These are phyloP conservation scores for Neopestalotiopsis sp. DNA, from an alignment of 2,329 filamentous ascomycete species.

Conservation along the genomic window DNA sequence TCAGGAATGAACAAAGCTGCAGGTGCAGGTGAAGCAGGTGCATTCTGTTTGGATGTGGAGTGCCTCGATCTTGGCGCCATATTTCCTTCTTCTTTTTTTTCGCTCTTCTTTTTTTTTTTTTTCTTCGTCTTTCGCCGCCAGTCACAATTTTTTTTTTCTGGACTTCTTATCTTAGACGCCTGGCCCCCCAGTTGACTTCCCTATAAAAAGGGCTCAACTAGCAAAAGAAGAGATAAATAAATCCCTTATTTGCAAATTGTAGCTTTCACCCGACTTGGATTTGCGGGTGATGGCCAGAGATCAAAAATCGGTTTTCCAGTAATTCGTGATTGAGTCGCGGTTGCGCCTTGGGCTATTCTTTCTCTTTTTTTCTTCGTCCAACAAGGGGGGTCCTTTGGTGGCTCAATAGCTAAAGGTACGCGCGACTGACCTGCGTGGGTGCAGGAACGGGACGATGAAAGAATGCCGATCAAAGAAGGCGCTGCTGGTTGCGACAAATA, in stretches of 20 bases:
- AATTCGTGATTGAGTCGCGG: no score
- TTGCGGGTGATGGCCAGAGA: no score
- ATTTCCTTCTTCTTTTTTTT: not conserved
- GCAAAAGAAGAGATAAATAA: no score
- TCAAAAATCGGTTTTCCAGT: no score
- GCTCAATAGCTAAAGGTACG: not conserved
- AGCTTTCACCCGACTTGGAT: no score
- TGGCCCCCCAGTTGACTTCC: no score
- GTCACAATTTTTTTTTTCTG: not conserved
- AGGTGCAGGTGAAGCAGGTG: not conserved
- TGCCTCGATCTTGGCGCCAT: slow-evolving; percentile 14
- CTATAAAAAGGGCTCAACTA: no score
- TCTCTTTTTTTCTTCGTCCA: not conserved
- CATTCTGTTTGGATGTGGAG: slow-evolving; percentile 10
- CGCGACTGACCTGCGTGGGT: not conserved
- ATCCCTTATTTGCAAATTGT: no score
- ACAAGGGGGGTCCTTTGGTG: not conserved
- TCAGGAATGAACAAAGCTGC: not conserved
- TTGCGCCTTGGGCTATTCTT: not conserved
- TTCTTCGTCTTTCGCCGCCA: not conserved
- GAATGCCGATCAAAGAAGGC: not conserved
- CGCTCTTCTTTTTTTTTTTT: not conserved
- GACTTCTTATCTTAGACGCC: not conserved
- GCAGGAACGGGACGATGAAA: not conserved
- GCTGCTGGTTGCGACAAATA: not conserved